Evolutionary conservation across 2,329 filamentous ascomycete genomes (phyloP).

Genomic region (Microdochium trichocladiopsis): DNA sequence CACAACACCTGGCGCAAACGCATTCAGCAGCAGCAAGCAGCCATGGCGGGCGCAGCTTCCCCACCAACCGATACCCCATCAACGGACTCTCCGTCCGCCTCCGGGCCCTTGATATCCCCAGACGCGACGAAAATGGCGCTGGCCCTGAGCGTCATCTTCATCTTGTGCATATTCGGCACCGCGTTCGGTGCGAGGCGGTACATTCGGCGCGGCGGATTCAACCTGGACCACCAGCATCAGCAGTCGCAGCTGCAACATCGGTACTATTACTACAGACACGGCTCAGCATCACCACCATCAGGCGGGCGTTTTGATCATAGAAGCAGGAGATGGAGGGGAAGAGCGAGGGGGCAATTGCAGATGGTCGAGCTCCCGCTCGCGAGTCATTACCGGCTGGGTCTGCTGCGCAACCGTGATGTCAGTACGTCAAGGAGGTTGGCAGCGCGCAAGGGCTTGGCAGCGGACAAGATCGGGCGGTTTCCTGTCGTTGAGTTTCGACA

Average conservation of each 20-base stretch:
- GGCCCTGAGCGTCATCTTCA: neutral
- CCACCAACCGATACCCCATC: no score
- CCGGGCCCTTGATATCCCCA: neutral
- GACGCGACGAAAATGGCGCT: neutral
- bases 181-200: neutral
- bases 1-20: no score
- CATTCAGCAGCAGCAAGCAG: no score
- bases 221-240: neutral
- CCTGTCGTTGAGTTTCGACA: neutral
- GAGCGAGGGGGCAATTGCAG: neutral
- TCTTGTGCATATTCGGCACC: neutral
- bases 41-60: neutral
- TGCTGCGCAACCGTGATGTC: neutral
- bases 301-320: no score
- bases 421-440: neutral
- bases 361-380: neutral
- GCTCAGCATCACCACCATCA: no score
- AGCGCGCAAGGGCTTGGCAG: neutral
- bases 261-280: neutral
- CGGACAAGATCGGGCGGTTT: neutral
- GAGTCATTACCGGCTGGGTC: no score
- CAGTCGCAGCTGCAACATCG: neutral
- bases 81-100: neutral
- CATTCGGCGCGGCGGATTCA: neutral
- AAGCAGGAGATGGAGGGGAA: no score